phyloP scores from a whole-genome alignment of 78 protist genomes.

The Dictyostelium discoideum region DNA sequence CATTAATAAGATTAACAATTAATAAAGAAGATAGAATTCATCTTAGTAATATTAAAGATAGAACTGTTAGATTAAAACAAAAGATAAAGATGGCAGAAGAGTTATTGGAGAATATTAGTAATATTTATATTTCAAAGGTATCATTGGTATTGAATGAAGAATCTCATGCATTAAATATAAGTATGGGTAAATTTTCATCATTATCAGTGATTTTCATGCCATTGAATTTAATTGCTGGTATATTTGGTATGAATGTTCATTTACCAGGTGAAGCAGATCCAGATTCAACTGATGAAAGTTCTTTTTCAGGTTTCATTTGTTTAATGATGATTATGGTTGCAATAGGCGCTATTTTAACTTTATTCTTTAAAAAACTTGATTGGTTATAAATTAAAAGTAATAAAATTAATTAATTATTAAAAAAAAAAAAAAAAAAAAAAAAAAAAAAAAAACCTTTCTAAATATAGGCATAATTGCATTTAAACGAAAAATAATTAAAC shows the following conservation, averaged over 20 bases:
- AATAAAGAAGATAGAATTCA: slow-evolving; percentile 22
- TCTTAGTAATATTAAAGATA: slow-evolving; percentile 53
- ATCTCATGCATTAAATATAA: slow-evolving; percentile 49
- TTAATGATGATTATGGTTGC: background rate
- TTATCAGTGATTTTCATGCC: slow-evolving; percentile 63
- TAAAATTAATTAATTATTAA: too few relatives aligned
- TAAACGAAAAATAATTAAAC: too few relatives aligned
- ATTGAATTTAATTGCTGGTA: slow-evolving; percentile 21
- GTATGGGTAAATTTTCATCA: slow-evolving; percentile 24
- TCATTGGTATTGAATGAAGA: slow-evolving; percentile 59
- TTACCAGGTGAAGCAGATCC: slow-evolving; percentile 18
- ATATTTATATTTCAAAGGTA: slow-evolving; percentile 45
- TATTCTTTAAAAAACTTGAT: slow-evolving; percentile 6
- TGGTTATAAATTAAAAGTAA: slow-evolving; percentile 6
- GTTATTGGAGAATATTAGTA: slow-evolving; percentile 46
- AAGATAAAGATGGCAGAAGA: slow-evolving; percentile 53
- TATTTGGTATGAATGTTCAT: slow-evolving; percentile 55
- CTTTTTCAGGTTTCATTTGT: background rate
- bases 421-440: too few relatives aligned
- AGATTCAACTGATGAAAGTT: background rate
- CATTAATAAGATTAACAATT: slow-evolving; percentile 33
- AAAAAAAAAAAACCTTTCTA: too few relatives aligned
- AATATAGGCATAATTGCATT: too few relatives aligned
- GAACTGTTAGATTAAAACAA: slow-evolving; percentile 32
- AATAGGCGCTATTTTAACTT: background rate